Evolutionary conservation across 164 flowering plant species (phyloP), one percentile per base, ranked within the genome.

Genomic region (Sextonia rubra): DNA sequence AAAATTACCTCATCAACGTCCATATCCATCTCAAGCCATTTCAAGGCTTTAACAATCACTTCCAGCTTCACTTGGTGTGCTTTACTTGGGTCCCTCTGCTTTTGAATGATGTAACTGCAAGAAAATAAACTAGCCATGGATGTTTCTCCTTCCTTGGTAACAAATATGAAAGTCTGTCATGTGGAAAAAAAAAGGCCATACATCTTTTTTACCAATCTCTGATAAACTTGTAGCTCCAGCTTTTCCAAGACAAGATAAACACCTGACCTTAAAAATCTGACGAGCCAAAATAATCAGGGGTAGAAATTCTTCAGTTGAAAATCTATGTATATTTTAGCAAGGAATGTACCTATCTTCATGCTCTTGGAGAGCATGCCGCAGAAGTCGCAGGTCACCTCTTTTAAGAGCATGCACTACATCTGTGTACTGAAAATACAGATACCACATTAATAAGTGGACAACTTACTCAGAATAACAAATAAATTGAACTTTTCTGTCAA

Each of bases 191-290:
- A 26, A 61, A 58, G 14, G 64, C 72, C 91, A 83, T 82, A 93
- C 98, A 96, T 96, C 80, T 91, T 96, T 86, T 96, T 96, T n/a
- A 93, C 69, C 73, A 96, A 64, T 82, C 98, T 82, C 77, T 90
- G 98, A 80, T 93, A 96, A 69, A 96, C 98, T 87, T 93, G 99
- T 69, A 96, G 95, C 79, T 96, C 99, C 37, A 93, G 81, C 89
- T 92, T 93, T 84, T 96, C 99, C 22, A 96, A 84, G 74, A 93
- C 99, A 78, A 96, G 98, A 82, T 89, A 96, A 15, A 93, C 98
- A 64, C 99, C 98, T 52, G 98, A 91, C 76, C 97, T 90, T 71
- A 93, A 80, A 83, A 96, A 96, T 78, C 99, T 95, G 85, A 73
- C 0, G 49, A 62, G 22, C 49, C 3, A 83, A 64, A 71, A 23